Evolutionary conservation across 2,329 filamentous ascomycete species (phyloP).

Genomic region (Alternaria triticimaculans): DNA sequence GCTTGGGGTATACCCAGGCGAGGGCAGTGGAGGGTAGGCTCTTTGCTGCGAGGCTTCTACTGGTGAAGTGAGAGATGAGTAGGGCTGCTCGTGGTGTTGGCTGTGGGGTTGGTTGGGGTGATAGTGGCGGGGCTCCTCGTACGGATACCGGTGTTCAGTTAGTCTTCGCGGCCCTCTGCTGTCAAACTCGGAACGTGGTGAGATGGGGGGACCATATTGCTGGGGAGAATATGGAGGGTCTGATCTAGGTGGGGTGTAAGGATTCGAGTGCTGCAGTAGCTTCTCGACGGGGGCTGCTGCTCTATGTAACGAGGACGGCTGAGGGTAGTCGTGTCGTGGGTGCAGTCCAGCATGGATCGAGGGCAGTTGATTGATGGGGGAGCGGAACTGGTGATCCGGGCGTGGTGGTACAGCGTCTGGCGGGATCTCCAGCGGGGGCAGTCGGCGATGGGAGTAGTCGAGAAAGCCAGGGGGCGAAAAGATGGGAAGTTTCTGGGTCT

Average conservation of each 20-base stretch:
- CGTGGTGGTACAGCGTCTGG: conserved; percentile 47
- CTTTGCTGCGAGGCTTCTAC: conserved; percentile 44
- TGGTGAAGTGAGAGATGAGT: conserved; percentile 47
- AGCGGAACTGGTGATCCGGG: conserved; percentile 48
- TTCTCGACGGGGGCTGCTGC: conserved; percentile 47
- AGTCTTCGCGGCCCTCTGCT: conserved; percentile 35
- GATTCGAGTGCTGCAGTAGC: conserved; percentile 42
- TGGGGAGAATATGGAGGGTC: conserved; percentile 51
- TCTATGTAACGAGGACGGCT: conserved; percentile 29
- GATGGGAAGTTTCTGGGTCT: conserved; percentile 52
- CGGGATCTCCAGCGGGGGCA: conserved; percentile 50
- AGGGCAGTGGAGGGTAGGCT: conserved; percentile 44
- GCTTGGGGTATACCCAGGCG: conserved; percentile 49
- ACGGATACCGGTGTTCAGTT: conserved; percentile 42
- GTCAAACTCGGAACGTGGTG: conserved; percentile 47
- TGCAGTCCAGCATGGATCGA: conserved; percentile 46
- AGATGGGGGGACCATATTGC: conserved; percentile 46
- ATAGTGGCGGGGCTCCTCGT: conserved; percentile 40
- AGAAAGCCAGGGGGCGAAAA: conserved; percentile 51
- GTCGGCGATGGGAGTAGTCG: conserved; percentile 48
- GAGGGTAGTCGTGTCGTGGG: conserved; percentile 38
- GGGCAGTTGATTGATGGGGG: conserved; percentile 47
- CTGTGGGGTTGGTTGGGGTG: conserved; percentile 37
- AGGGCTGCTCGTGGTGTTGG: conserved; percentile 42
- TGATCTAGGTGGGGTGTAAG: conserved; percentile 50